These are phyloP conservation scores for Aspergillus biplanus DNA, from an alignment of 495 filamentous ascomycete species.

Conservation along the genomic window DNA sequence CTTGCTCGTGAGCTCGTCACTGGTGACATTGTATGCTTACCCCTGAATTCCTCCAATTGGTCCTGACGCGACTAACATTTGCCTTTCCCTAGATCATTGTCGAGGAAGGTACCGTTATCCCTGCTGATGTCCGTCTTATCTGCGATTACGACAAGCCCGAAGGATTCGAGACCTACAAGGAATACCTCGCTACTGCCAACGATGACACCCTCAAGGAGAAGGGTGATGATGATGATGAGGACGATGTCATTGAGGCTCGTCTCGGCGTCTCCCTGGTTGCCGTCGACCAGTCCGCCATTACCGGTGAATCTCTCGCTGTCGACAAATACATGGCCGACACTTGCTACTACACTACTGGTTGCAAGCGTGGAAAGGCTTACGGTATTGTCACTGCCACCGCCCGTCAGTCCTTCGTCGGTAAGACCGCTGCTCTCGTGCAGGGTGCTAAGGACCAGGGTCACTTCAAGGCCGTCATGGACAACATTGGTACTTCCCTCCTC, in stretches of 20 bases:
- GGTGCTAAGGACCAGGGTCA: conserved; percentile 73
- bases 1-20: conserved; percentile 79
- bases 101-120: conserved; percentile 76
- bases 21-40: conserved; percentile 72
- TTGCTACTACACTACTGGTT: conserved; percentile 76
- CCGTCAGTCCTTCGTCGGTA: conserved; percentile 71
- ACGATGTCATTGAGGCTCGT: conserved; percentile 57
- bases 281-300: conserved; percentile 75
- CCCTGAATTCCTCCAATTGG: background rate
- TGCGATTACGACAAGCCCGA: conserved; percentile 74
- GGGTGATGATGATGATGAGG: conserved; percentile 58
- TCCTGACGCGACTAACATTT: conserved; percentile 8
- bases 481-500: conserved; percentile 72
- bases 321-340: conserved; percentile 77
- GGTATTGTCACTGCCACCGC: conserved; percentile 66
- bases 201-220: conserved; percentile 68
- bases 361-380: conserved; percentile 78
- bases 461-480: conserved; percentile 85
- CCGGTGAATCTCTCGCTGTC: conserved; percentile 76
- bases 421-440: conserved; percentile 70
- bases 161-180: conserved; percentile 72
- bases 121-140: conserved; percentile 75
- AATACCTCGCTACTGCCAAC: conserved; percentile 60
- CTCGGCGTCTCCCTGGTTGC: conserved; percentile 67
- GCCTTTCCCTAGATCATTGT: conserved; percentile 57